phyloP scores from a whole-genome alignment of 441 rosid genomes.

The Mallotus japonicus region DNA sequence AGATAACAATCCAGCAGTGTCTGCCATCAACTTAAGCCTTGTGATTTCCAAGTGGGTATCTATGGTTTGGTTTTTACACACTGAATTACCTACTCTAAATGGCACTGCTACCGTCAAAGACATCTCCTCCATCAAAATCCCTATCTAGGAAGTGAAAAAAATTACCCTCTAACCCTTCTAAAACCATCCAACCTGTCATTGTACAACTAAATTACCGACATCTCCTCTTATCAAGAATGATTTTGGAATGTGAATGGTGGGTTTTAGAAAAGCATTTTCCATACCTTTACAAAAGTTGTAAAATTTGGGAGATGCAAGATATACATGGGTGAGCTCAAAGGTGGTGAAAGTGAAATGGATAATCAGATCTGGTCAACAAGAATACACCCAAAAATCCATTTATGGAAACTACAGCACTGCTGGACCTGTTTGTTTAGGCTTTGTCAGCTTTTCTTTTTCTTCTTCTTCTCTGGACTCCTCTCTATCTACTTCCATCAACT shows the following conservation, averaged over 20 bases:
- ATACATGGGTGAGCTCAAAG: conserved; percentile 30
- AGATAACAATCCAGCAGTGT: conserved; percentile 36
- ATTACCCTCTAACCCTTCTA: conserved; percentile 40
- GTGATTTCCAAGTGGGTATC: conserved; percentile 38
- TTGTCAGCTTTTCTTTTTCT: conserved; percentile 10
- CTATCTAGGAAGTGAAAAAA: conserved; percentile 39
- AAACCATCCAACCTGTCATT: conserved; percentile 51
- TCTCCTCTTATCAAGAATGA: conserved; percentile 35
- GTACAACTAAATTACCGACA: conserved; percentile 41
- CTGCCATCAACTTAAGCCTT: conserved; percentile 41
- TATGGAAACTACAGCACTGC: conserved; percentile 26
- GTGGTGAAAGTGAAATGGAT: conserved; percentile 33
- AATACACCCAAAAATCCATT: conserved; percentile 42
- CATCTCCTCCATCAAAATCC: conserved; percentile 74
- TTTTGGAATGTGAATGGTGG: conserved; percentile 33
- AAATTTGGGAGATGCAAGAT: conserved; percentile 31
- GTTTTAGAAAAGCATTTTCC: conserved; percentile 41
- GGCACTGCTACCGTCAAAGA: conserved; percentile 46
- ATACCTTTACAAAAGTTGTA: conserved; percentile 30
- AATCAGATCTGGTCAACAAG: conserved; percentile 46
- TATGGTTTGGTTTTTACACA: conserved; percentile 40
- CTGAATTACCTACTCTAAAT: conserved; percentile 52
- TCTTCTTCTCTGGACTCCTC: conserved; percentile 43
- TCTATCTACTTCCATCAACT: conserved; percentile 43
- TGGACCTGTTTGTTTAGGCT: conserved; percentile 23